Conservation (phyloP, 805 yeast species). For the Lipomyces orientalis region DNA sequence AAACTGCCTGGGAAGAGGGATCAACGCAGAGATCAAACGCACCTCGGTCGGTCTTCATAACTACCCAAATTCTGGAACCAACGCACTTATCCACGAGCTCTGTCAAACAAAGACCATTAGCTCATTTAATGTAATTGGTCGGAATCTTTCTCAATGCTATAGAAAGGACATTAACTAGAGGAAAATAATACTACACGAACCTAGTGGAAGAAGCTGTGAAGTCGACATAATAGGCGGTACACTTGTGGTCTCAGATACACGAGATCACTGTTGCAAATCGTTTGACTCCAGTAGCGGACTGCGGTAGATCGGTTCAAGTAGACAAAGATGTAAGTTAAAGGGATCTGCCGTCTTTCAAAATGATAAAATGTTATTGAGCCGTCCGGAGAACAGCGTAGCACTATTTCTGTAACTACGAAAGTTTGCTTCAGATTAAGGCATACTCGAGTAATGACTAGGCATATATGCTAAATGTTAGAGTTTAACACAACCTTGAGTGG, state of each 20-base stretch:
- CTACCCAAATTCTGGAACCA: constrained; percentile 77
- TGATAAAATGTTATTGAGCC: too few relatives aligned
- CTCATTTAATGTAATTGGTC: background rate
- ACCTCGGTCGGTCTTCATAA: constrained; percentile 58
- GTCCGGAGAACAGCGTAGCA: too few relatives aligned
- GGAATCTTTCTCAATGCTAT: background rate
- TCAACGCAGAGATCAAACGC: constrained; percentile 24
- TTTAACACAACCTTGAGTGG: background rate
- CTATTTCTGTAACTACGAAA: too few relatives aligned
- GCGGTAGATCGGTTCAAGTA: background rate
- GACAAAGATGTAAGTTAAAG: background rate
- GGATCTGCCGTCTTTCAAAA: too few relatives aligned
- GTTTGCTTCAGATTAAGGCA: too few relatives aligned
- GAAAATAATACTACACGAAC: constrained; percentile 14
- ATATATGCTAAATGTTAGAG: background rate
- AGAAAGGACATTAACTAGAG: background rate
- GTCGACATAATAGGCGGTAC: constrained; percentile 23
- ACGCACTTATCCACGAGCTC: constrained; percentile 88
- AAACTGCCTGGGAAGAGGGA: background rate
- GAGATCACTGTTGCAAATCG: background rate
- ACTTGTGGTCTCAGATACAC: background rate
- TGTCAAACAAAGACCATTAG: constrained; percentile 56
- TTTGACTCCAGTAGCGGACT: background rate
- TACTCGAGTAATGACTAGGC: too few relatives aligned
- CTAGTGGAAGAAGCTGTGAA: constrained; percentile 37